Percentiles rank a stretch among this genome's conserved stretches.
phyloP scores from a whole-genome alignment of 2,329 filamentous ascomycete genomes.

The Fusarium nurragi region DNA sequence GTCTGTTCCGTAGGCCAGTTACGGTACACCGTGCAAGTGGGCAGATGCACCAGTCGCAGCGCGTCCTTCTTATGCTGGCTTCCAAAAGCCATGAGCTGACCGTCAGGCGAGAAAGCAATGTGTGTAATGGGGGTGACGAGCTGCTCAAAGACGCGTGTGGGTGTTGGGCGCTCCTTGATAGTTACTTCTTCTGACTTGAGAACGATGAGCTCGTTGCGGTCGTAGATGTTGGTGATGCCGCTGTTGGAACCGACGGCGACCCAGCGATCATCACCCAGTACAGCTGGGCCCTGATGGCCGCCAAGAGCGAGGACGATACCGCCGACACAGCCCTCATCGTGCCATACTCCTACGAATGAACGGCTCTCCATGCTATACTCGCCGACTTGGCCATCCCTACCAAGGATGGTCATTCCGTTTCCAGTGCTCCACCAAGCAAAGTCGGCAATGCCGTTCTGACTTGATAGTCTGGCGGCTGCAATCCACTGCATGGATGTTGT shows the following conservation, averaged over 20 bases:
- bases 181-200: constrained; percentile 54
- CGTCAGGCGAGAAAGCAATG: constrained; percentile 85
- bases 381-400: constrained; percentile 87
- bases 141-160: constrained; percentile 80
- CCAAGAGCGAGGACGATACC: constrained; percentile 86
- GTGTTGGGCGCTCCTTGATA: constrained; percentile 75
- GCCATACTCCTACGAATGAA: constrained; percentile 83
- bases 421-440: constrained; percentile 93
- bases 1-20: constrained; percentile 97
- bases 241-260: constrained; percentile 86
- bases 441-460: constrained; percentile 84
- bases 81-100: constrained; percentile 87
- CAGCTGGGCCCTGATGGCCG: constrained; percentile 67
- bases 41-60: constrained; percentile 85
- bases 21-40: constrained; percentile 90
- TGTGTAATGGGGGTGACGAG: constrained; percentile 86
- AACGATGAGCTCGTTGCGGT: constrained; percentile 72
- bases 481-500: constrained; percentile 87
- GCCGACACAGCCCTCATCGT: constrained; percentile 87
- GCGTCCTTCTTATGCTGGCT: constrained; percentile 90
- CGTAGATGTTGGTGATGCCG: constrained; percentile 94
- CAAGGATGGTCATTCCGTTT: constrained; percentile 81
- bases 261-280: constrained; percentile 84
- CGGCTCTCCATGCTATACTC: constrained; percentile 81
- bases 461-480: constrained; percentile 82